Conservation (phyloP, 331 rosid genomes). For the Dryas integrifolia region DNA sequence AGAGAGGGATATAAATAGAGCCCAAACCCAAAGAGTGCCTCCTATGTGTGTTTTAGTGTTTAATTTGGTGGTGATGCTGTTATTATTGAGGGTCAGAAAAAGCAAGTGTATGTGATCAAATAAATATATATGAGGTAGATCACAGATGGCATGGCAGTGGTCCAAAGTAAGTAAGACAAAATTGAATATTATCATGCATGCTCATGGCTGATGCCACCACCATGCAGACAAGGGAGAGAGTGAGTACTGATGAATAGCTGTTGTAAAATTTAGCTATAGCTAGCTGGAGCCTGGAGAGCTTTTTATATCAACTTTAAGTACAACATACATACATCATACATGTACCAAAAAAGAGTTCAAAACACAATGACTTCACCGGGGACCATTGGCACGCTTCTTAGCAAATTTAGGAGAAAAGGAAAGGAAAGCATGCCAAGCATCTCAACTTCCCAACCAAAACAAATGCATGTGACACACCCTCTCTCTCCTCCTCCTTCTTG, state of each 20-base stretch:
- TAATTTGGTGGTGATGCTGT: conserved; percentile 13
- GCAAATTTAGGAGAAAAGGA: conserved; percentile 50
- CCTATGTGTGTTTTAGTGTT: neutral
- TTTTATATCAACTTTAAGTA: conserved; percentile 26
- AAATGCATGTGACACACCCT: conserved; percentile 37
- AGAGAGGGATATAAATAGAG: conserved; percentile 38
- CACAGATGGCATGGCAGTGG: conserved; percentile 51
- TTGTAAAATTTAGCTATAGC: conserved; percentile 36
- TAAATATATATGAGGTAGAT: conserved; percentile 7
- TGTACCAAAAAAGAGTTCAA: conserved; percentile 39
- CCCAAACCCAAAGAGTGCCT: conserved; percentile 28
- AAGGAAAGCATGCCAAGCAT: conserved; percentile 24
- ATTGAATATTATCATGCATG: conserved; percentile 49
- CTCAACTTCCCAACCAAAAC: conserved; percentile 26
- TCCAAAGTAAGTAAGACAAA: conserved; percentile 65
- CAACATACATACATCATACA: conserved; percentile 25
- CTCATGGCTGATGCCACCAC: conserved; percentile 39
- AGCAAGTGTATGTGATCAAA: conserved; percentile 19
- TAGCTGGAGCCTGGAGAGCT: conserved; percentile 8
- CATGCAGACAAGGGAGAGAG: conserved; percentile 46
- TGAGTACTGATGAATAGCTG: neutral
- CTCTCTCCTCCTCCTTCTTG: conserved; percentile 7
- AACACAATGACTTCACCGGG: conserved; percentile 47
- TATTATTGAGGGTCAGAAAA: conserved; percentile 12
- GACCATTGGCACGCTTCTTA: conserved; percentile 67